Conservation (phyloP, 306 rosid species). For the Rosa rugosa region DNA sequence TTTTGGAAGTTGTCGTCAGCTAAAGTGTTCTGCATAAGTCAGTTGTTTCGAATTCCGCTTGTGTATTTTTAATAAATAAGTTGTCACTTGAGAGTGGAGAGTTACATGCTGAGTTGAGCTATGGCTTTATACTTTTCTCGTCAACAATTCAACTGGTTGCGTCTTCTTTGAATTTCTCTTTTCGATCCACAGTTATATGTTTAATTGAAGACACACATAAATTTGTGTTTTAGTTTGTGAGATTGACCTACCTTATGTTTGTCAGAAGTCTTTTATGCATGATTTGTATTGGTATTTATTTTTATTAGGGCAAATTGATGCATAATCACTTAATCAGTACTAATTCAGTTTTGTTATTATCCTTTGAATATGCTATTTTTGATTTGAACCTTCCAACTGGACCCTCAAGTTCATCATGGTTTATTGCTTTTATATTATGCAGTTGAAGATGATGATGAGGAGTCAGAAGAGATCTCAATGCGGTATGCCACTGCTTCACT, state of each 20-base stretch:
- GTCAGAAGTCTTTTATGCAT: too few species aligned
- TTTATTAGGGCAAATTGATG: not conserved
- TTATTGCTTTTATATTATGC: slow-evolving; percentile 35
- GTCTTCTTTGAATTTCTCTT: not conserved
- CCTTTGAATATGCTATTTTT: not conserved
- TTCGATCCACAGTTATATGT: not conserved
- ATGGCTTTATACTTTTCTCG: not conserved
- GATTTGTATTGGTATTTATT: too few species aligned
- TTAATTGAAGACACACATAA: not conserved
- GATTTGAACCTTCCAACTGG: not conserved
- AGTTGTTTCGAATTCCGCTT: not conserved
- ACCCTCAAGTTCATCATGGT: not conserved
- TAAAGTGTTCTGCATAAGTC: not conserved
- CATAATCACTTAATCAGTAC: not conserved
- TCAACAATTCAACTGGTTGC: not conserved
- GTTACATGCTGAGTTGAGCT: not conserved
- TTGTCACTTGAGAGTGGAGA: not conserved
- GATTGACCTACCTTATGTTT: not conserved
- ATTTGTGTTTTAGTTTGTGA: not conserved
- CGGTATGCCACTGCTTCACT: slow-evolving; percentile 46
- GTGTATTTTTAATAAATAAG: not conserved
- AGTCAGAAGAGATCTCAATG: slow-evolving; percentile 60
- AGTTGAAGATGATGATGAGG: slow-evolving; percentile 45
- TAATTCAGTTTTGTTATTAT: slow-evolving; percentile 1
- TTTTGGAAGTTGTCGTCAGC: not conserved